A percentile compares a stretch with the other conserved stretches of the same genome.
These are phyloP conservation scores for Nicotiana otophora DNA, from an alignment of 257 asterid species.

Conservation along the genomic window DNA sequence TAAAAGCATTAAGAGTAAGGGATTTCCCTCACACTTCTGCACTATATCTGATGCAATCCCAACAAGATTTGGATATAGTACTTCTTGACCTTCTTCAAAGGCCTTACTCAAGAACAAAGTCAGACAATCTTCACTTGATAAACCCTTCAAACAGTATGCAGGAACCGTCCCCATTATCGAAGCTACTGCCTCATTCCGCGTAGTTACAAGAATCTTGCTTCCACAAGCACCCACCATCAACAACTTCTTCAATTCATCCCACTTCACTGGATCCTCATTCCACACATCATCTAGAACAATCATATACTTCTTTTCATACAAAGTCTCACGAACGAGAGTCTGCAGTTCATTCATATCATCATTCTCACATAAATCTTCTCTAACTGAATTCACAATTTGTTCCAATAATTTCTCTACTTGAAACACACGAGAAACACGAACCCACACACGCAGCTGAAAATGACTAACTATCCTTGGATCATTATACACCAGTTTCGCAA, in stretches of 20 bases:
- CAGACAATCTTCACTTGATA: neutral
- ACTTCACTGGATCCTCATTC: constrained; percentile 19
- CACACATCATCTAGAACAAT: constrained; percentile 30
- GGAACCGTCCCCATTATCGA: constrained; percentile 17
- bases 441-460: constrained; percentile 31
- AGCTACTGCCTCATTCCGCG: constrained; percentile 17
- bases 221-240: constrained; percentile 22
- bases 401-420: constrained; percentile 9
- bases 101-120: neutral
- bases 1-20: neutral
- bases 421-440: constrained; percentile 25
- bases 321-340: constrained; percentile 11
- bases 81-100: neutral
- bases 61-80: neutral
- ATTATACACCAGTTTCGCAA: constrained; percentile 21
- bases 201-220: constrained; percentile 16
- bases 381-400: constrained; percentile 15
- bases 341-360: constrained; percentile 14
- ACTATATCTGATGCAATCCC: neutral
- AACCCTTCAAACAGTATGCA: neutral
- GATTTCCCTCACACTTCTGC: constrained; percentile 5
- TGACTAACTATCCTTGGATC: constrained; percentile 15
- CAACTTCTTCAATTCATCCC: constrained; percentile 20
- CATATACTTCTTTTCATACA: constrained; percentile 19
- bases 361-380: neutral